A percentile compares a stretch with the other conserved stretches of the same genome.
Conservation (phyloP, 1,284 basidiomycete species). For the Ustilago vetiveriae region DNA sequence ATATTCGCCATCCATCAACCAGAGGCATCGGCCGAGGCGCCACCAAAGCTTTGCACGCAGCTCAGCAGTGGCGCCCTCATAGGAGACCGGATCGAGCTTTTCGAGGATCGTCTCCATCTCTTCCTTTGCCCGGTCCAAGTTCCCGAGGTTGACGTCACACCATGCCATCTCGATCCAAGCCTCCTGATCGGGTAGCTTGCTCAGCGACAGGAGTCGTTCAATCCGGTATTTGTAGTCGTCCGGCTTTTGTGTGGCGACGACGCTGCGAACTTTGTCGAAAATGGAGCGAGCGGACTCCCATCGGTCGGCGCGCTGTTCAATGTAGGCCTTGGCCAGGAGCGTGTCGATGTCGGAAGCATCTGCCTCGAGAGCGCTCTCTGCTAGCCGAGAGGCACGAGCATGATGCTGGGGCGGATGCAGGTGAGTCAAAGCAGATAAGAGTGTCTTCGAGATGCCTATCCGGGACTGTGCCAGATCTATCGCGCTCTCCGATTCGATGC, state of each 20-base stretch:
- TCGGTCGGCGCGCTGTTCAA: slow-evolving; percentile 74
- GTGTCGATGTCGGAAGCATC: slow-evolving; percentile 76
- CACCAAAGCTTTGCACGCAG: slow-evolving; percentile 80
- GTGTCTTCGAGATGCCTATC: slow-evolving; percentile 74
- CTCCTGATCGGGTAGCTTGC: slow-evolving; percentile 72
- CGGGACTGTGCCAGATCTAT: slow-evolving; percentile 78
- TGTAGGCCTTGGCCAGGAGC: slow-evolving; percentile 79
- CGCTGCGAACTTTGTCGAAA: slow-evolving; percentile 71
- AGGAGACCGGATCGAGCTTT: slow-evolving; percentile 69
- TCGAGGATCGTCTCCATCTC: slow-evolving; percentile 75
- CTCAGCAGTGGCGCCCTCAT: slow-evolving; percentile 54
- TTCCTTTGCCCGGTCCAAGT: slow-evolving; percentile 72
- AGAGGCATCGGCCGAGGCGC: slow-evolving; percentile 81
- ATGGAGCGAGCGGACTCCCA: slow-evolving; percentile 78
- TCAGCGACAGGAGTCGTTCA: slow-evolving; percentile 66
- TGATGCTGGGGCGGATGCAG: slow-evolving; percentile 91
- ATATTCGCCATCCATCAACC: slow-evolving; percentile 75
- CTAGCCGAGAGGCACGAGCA: slow-evolving; percentile 76
- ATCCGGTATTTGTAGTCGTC: slow-evolving; percentile 61
- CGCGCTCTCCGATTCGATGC: slow-evolving; percentile 70
- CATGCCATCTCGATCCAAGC: slow-evolving; percentile 86
- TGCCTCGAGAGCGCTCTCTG: slow-evolving; percentile 76
- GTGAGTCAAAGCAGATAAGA: slow-evolving; percentile 82
- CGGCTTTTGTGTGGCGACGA: slow-evolving; percentile 8
- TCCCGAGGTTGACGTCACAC: slow-evolving; percentile 77